phyloP scores from a whole-genome alignment of 2,329 filamentous ascomycete genomes.

The Leptographium procerum region DNA sequence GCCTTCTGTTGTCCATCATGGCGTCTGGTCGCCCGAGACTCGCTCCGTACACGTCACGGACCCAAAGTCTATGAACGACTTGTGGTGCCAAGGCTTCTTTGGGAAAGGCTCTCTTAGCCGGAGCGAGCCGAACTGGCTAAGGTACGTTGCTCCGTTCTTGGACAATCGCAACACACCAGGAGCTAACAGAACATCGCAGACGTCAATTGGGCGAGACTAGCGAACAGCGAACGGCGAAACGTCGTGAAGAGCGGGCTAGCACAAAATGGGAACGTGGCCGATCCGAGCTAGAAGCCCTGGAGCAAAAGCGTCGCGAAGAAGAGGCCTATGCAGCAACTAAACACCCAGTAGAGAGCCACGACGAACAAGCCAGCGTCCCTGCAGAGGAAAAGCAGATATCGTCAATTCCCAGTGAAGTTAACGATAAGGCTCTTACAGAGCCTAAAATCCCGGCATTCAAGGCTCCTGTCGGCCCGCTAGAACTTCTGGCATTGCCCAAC shows the following conservation, averaged over 20 bases:
- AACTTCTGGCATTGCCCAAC: conserved; percentile 45
- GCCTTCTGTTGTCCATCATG: conserved; percentile 53
- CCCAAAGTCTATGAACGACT: conserved; percentile 57
- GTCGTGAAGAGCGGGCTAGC: conserved; percentile 69
- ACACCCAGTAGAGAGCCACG: background rate
- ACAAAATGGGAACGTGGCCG: conserved; percentile 90
- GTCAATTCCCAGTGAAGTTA: background rate
- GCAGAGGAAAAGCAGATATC: background rate
- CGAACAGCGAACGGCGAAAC: conserved; percentile 65
- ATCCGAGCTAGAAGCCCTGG: conserved; percentile 72
- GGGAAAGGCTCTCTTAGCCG: conserved; percentile 88
- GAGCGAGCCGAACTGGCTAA: conserved; percentile 90
- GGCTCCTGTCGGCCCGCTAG: conserved; percentile 32
- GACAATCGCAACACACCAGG: background rate
- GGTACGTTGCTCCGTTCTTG: conserved; percentile 19
- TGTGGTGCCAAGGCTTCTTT: conserved; percentile 98
- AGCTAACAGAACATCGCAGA: background rate
- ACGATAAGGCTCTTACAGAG: background rate
- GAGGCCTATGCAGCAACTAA: background rate
- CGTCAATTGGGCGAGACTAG: conserved; percentile 40
- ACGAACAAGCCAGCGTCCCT: background rate
- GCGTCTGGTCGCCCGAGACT: conserved; percentile 70
- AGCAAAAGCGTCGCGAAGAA: conserved; percentile 46
- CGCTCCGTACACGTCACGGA: conserved; percentile 78
- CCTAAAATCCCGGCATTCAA: background rate